phyloP scores from a whole-genome alignment of 176 grass and related monocot genomes.

The Oryza meyeriana region DNA sequence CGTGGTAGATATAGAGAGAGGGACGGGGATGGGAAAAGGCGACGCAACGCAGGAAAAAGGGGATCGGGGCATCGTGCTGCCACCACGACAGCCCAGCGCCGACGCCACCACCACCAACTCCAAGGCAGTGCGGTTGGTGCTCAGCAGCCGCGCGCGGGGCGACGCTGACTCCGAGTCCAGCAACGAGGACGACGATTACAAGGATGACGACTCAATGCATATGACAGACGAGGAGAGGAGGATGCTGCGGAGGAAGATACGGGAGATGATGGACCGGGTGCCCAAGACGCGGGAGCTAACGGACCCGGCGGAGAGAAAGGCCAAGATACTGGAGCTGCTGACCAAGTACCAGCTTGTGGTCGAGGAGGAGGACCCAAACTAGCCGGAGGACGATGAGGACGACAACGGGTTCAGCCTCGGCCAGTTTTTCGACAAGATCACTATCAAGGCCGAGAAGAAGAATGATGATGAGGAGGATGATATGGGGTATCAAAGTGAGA shows the following conservation, averaged over 20 bases:
- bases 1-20: too few relatives aligned
- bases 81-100: too few relatives aligned
- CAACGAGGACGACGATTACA: slow-evolving; percentile 14
- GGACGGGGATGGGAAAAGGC: too few relatives aligned
- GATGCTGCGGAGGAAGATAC: slow-evolving; percentile 62
- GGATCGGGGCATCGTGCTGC: too few relatives aligned
- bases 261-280: slow-evolving; percentile 62
- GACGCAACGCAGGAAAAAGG: too few relatives aligned
- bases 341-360: slow-evolving; percentile 78
- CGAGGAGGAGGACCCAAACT: slow-evolving; percentile 84
- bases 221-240: slow-evolving; percentile 53
- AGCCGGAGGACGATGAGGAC: slow-evolving; percentile 77
- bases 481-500: slow-evolving; percentile 38
- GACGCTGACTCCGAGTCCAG: slow-evolving; percentile 39
- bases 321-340: slow-evolving; percentile 65
- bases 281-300: slow-evolving; percentile 52
- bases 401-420: slow-evolving; percentile 83
- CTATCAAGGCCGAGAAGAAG: slow-evolving; percentile 67
- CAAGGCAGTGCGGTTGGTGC: slow-evolving; percentile 61
- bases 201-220: slow-evolving; percentile 14
- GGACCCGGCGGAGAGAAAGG: slow-evolving; percentile 67
- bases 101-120: too few relatives aligned
- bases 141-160: slow-evolving; percentile 32
- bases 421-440: slow-evolving; percentile 88
- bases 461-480: slow-evolving; percentile 37